Base-by-base conservation (phyloP, 768 basidiomycete genomes). In the Calocera viscosa region DNA sequence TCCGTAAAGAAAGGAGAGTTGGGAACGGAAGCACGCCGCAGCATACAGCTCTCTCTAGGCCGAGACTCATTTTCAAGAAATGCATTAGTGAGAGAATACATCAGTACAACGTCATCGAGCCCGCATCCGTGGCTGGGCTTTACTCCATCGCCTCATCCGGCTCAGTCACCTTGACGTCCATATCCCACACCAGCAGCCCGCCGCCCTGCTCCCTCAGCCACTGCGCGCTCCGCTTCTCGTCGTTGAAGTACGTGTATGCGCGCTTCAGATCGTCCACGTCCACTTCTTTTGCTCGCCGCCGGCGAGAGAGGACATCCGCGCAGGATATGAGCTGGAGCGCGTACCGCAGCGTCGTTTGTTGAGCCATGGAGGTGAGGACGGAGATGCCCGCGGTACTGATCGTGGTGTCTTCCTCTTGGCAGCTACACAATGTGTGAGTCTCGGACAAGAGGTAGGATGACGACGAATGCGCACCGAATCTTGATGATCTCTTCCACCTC, bases 301-400 rank as follows among this genome's bases (percentile, higher is more conserved):
- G 88, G 69, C 84, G 82, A 5, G 95, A 90, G 19, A 95, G 80
- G 49, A 96, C 84, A 70, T 91, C 86, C 0, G 90, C 91, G 63
- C 92, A 93, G 1, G 94, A 94, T 70, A 99, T 98, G 66, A 97
- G 80, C 77, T 98, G 95, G 49, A 98, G 83, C 0, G 92, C 90
- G 73, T 96, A 98, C 66, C 95, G 88, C 41, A 98, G 80, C 0
- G 94, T 96, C 5, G 95, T 94, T 70, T 92, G 85, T 69, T 80
- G 77, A 0, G 92, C 94, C 85, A 99, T 95, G 1, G 86, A 83
- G 1, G 92, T 90, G 35, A 99, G 79, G n/a, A 94, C 87, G 34
- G 82, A 81, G 43, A 84, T 75, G 1, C 94, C 92, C 22, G 87
- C 86, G 1, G 82, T 73, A 0, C 87, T 82, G 30, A 99, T 81